phyloP scores from a whole-genome alignment of 163 green algal genomes.

The Chloroidium sp. region DNA sequence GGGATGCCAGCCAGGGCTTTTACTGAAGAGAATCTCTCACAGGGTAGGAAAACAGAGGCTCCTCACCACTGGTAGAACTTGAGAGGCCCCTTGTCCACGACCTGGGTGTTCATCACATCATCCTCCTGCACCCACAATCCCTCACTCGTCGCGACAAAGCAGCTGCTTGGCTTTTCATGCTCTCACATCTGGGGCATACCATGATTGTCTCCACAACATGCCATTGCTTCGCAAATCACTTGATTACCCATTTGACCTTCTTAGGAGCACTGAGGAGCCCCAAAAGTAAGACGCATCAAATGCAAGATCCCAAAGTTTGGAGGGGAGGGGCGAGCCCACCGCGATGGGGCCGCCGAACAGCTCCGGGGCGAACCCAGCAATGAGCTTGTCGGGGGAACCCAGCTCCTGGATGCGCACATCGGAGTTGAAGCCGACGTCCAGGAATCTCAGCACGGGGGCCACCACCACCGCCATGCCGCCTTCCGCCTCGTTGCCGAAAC shows the following conservation, averaged over 20 bases:
- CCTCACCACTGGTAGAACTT: conserved; percentile 59
- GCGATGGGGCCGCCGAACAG: conserved; percentile 64
- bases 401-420: conserved; percentile 59
- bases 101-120: conserved; percentile 57
- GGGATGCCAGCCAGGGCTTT: too few relatives aligned
- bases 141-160: too few relatives aligned
- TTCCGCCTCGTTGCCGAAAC: conserved; percentile 63
- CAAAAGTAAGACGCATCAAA: neutral
- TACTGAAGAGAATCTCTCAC: too few relatives aligned
- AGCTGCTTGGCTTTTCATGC: too few relatives aligned
- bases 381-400: conserved; percentile 62
- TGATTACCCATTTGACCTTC: neutral
- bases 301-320: neutral
- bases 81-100: conserved; percentile 30
- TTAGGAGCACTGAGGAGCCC: neutral
- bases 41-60: too few relatives aligned
- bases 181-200: too few relatives aligned
- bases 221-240: neutral
- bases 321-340: neutral
- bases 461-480: conserved; percentile 80
- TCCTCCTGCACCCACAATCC: conserved; percentile 31
- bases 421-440: conserved; percentile 71
- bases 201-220: neutral
- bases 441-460: conserved; percentile 86
- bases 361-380: conserved; percentile 78